phyloP scores from a whole-genome alignment of 2,329 filamentous ascomycete genomes.

The Alternaria longipes region DNA sequence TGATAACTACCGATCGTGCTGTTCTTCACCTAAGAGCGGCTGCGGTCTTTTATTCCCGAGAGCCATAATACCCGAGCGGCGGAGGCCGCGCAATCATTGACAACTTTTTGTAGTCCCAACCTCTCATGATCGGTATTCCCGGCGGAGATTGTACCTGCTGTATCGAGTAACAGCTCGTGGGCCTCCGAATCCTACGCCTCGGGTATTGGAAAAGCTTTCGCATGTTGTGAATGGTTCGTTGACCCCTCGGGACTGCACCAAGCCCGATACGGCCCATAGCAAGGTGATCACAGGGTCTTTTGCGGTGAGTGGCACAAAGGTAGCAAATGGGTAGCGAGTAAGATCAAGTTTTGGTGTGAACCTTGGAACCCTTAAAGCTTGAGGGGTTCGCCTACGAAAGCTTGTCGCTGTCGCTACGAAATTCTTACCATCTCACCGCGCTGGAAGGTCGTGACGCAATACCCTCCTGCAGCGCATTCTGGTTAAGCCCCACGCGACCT shows the following conservation, averaged over 20 bases:
- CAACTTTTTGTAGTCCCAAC: not conserved
- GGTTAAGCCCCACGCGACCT: not conserved
- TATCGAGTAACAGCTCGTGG: conserved; percentile 8
- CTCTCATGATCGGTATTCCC: not conserved
- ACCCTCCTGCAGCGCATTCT: not conserved
- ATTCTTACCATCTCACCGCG: not conserved
- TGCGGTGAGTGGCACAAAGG: conserved; percentile 3
- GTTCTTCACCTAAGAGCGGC: not conserved
- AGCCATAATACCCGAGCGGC: not conserved
- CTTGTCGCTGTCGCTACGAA: not conserved
- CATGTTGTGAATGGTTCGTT: conserved; percentile 11
- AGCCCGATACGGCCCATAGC: conserved; percentile 5
- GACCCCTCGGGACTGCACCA: not conserved
- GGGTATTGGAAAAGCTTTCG: not conserved
- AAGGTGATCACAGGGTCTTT: conserved; percentile 19
- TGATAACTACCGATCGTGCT: not conserved
- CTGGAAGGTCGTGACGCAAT: not conserved
- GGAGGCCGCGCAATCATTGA: not conserved
- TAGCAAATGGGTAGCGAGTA: not conserved
- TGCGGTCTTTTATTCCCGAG: not conserved
- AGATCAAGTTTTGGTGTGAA: not conserved
- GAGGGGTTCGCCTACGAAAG: not conserved
- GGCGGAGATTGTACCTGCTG: conserved; percentile 10
- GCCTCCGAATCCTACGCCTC: not conserved
- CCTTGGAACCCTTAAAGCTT: conserved; percentile 6